Conservation (phyloP, 164 flowering plant species). For the Taxillus chinensis region DNA sequence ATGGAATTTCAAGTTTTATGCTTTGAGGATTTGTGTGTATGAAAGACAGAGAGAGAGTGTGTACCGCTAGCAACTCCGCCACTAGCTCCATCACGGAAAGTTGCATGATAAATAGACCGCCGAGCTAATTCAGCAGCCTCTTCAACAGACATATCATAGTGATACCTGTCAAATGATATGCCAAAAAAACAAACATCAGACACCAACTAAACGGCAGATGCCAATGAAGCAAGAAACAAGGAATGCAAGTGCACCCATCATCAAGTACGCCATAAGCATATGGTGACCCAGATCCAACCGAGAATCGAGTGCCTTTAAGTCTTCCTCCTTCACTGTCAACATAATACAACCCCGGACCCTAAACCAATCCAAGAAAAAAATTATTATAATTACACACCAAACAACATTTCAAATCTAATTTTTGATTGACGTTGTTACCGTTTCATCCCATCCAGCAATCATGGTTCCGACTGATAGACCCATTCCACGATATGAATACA, state of each 20-base stretch:
- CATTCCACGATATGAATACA: slow-evolving; percentile 88
- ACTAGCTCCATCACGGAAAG: slow-evolving; percentile 53
- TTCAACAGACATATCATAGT: slow-evolving; percentile 53
- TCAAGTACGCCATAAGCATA: not conserved
- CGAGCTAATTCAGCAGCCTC: slow-evolving; percentile 92
- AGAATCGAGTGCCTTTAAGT: not conserved
- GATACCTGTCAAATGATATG: slow-evolving; percentile 34
- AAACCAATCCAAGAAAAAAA: not conserved
- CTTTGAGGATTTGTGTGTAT: not conserved
- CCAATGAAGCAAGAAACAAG: not conserved
- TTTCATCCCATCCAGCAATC: slow-evolving; percentile 99
- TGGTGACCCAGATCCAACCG: slow-evolving; percentile 2
- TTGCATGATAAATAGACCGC: slow-evolving; percentile 56
- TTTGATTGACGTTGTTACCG: not conserved
- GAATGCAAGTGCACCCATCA: not conserved
- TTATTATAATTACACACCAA: not conserved
- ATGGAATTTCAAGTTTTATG: no score
- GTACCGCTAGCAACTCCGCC: slow-evolving; percentile 95
- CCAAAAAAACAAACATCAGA: no score
- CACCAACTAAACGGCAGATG: not conserved
- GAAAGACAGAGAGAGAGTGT: slow-evolving; percentile 10
- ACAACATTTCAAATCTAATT: not conserved
- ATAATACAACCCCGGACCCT: slow-evolving; percentile 96
- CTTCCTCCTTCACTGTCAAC: slow-evolving; percentile 65
- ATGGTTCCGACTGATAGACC: slow-evolving; percentile 95